A percentile compares a stretch with the other conserved stretches of the same genome.
Conservation (phyloP, 305 asterid species). For the Salvia sclarea region DNA sequence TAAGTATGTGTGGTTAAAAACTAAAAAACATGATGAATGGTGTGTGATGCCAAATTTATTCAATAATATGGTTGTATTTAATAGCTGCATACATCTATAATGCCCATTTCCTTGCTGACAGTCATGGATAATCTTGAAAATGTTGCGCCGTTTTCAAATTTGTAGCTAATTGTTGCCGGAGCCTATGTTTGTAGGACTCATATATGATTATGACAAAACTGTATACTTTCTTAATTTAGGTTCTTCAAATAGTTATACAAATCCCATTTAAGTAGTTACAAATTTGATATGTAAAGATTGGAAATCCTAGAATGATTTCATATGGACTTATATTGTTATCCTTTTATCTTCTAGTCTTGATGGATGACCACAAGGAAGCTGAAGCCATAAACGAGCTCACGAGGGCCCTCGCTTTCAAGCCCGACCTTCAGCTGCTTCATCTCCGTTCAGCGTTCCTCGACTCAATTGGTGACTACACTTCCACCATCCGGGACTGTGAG, state of each 20-base stretch:
- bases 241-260: neutral
- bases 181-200: neutral
- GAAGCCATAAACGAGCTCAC: constrained; percentile 84
- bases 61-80: no score
- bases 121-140: constrained; percentile 4
- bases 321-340: neutral
- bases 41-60: no score
- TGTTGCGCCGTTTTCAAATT: neutral
- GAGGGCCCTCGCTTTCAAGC: constrained; percentile 78
- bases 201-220: neutral
- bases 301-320: neutral
- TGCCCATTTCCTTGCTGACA: neutral
- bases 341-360: constrained; percentile 52
- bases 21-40: no score
- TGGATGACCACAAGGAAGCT: constrained; percentile 91
- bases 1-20: no score
- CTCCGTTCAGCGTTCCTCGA: constrained; percentile 95
- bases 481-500: constrained; percentile 76
- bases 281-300: neutral
- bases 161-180: neutral
- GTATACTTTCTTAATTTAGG: neutral
- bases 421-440: constrained; percentile 81
- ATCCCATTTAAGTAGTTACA: neutral
- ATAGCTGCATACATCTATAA: no score
- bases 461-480: constrained; percentile 57